phyloP scores from a whole-genome alignment of 2,329 filamentous ascomycete species.

The Pezizomycotina sp. region DNA sequence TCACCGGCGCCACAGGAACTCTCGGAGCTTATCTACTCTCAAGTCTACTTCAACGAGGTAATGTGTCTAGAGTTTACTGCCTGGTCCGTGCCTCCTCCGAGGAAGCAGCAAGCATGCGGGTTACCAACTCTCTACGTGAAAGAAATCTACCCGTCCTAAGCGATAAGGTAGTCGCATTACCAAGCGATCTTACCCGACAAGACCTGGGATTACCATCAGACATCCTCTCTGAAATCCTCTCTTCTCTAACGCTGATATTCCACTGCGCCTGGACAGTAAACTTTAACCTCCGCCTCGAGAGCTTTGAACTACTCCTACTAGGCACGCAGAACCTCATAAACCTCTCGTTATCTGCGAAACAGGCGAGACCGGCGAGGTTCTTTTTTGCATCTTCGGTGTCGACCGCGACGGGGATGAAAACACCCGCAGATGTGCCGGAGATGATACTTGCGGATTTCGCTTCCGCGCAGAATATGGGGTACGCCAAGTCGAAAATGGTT shows the following conservation, averaged over 20 bases:
- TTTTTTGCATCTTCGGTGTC: constrained; percentile 35
- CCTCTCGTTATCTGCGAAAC: constrained; percentile 28
- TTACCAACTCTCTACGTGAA: constrained; percentile 29
- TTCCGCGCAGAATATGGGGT: constrained; percentile 37
- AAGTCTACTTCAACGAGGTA: constrained; percentile 41
- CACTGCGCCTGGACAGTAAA: constrained; percentile 42
- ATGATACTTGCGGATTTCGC: constrained; percentile 27
- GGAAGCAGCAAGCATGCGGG: constrained; percentile 27
- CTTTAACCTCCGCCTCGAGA: constrained; percentile 38
- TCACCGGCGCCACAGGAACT: constrained; percentile 51
- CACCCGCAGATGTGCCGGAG: constrained; percentile 29
- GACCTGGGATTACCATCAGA: constrained; percentile 30
- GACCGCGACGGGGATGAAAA: constrained; percentile 30
- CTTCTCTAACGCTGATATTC: constrained; percentile 32
- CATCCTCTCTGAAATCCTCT: constrained; percentile 25
- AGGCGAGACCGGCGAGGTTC: constrained; percentile 29
- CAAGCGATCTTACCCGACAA: constrained; percentile 30
- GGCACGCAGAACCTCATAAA: constrained; percentile 33
- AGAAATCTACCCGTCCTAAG: constrained; percentile 23
- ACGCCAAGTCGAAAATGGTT: constrained; percentile 37
- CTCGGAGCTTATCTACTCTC: constrained; percentile 45
- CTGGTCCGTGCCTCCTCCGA: constrained; percentile 35
- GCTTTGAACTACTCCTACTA: constrained; percentile 36
- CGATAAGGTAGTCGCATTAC: constrained; percentile 30
- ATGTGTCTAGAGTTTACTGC: constrained; percentile 38